A percentile compares a stretch with the other conserved stretches of the same genome.
phyloP scores from a whole-genome alignment of 805 yeast genomes.

The Cyberlindnera meyerae region DNA sequence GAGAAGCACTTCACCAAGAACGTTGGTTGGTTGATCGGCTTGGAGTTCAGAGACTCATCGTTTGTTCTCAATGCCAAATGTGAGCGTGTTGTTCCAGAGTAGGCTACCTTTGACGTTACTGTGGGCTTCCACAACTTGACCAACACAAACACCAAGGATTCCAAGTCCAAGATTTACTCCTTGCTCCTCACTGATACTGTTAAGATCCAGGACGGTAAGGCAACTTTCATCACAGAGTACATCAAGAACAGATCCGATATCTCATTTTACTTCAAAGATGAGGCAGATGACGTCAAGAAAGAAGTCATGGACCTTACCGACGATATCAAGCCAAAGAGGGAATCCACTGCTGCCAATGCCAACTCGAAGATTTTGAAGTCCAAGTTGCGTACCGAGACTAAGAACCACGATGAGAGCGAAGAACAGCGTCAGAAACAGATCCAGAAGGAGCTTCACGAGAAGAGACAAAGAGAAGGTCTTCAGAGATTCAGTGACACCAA shows the following conservation, averaged over 20 bases:
- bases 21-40: slow-evolving; percentile 84
- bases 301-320: slow-evolving; percentile 40
- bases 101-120: slow-evolving; percentile 69
- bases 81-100: slow-evolving; percentile 61
- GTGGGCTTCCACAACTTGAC: slow-evolving; percentile 69
- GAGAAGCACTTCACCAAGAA: slow-evolving; percentile 64
- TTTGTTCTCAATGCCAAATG: slow-evolving; percentile 70
- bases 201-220: slow-evolving; percentile 54
- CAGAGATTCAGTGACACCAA: slow-evolving; percentile 77
- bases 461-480: slow-evolving; percentile 81
- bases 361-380: slow-evolving; percentile 69
- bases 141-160: slow-evolving; percentile 40
- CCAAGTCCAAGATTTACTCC: slow-evolving; percentile 57
- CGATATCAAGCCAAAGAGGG: slow-evolving; percentile 26
- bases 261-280: slow-evolving; percentile 79
- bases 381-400: slow-evolving; percentile 72
- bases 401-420: slow-evolving; percentile 67
- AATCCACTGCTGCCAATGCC: slow-evolving; percentile 26
- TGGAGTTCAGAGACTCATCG: slow-evolving; percentile 80
- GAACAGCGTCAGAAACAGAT: slow-evolving; percentile 78
- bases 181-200: slow-evolving; percentile 78
- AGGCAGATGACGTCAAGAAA: slow-evolving; percentile 39
- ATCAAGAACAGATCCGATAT: slow-evolving; percentile 69
- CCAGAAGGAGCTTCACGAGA: slow-evolving; percentile 78
- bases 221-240: slow-evolving; percentile 66